Evolutionary conservation across 441 rosid species (phyloP), one percentile per base, ranked within the genome.

Genomic region (Erysimum cheiri): DNA sequence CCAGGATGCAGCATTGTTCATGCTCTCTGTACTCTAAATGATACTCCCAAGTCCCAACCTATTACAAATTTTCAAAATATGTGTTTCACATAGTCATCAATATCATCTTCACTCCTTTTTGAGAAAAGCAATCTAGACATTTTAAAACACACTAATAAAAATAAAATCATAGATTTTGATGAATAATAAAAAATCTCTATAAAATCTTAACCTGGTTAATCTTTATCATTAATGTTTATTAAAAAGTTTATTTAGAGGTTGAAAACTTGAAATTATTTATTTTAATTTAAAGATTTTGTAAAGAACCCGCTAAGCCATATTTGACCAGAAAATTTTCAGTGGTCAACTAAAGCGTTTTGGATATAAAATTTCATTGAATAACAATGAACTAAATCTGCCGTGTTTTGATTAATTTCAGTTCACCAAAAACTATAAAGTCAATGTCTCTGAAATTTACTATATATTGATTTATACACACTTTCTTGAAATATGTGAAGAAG

Each of bases 281-380:
- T 35, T 14, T 13, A 44, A 19, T 12, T 46, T 12, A 11, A 37
- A 44, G 37, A 46, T 6, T 70, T 9, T 24, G 5, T 17, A 8
- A 29, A 17, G 15, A 32, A 59, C 12, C 36, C 4, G 9, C 49
- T 53, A 61, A 46, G 69, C 67, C 78, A 75, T 48, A 14, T 63
- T 48, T 75, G 78, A 75, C 74, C 71, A 56, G n/a, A 63, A 39
- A 36, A 0, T 1, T 22, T 26, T n/a, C 5, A 46, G 26, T 55
- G 46, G 78, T 69, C 78, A 69, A 69, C 60, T 41, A 56, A 49
- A 49, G 52, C 71, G 66, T 69, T 69, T 37, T 15, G 55, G 26
- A 17, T 35, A 19, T 54, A 36, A 28, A 6, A 35, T 52, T 52
- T 26, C 56, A 60, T 9, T 54, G 62, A 59, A 14, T 14, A 35